A percentile compares a stretch with the other conserved stretches of the same genome.
phyloP scores from a whole-genome alignment of 129 eudicot species.

The Flaveria ramosissima region DNA sequence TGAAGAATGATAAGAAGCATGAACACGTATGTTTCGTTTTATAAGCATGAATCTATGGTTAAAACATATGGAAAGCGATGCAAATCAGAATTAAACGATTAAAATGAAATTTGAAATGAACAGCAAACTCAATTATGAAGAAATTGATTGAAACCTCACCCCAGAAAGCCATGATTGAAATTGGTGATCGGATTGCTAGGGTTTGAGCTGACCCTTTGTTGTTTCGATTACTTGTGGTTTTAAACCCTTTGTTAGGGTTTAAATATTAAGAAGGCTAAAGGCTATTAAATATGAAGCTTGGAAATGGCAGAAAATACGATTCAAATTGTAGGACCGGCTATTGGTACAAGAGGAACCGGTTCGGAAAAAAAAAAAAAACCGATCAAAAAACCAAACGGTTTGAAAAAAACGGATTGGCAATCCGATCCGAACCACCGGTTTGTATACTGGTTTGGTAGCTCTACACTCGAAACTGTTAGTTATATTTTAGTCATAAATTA shows the following conservation, averaged over 20 bases:
- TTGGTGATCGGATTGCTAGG: conserved; percentile 16
- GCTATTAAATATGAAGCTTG: neutral
- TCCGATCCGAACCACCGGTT: no score
- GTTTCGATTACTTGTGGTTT: neutral
- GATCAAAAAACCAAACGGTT: no score
- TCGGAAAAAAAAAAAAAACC: no score
- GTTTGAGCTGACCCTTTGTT: conserved; percentile 18
- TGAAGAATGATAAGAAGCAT: neutral
- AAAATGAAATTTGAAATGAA: neutral
- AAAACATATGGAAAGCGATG: no score
- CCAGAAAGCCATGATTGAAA: conserved; percentile 38
- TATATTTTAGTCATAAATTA: no score
- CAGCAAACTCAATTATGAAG: neutral
- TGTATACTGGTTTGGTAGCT: no score
- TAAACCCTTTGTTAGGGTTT: conserved; percentile 37
- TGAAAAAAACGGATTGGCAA: no score
- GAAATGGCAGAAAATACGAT: neutral
- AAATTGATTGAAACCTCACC: conserved; percentile 20
- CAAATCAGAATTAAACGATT: conserved; percentile 6
- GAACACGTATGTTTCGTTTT: no score
- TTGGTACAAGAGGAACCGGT: no score
- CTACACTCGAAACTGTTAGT: no score
- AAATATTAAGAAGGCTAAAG: neutral
- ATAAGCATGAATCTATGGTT: no score
- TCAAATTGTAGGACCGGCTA: neutral